These are phyloP conservation scores for Gaertneriomyces semiglobifer DNA, from an alignment of 192 early-diverging fungal species.

Conservation along the genomic window DNA sequence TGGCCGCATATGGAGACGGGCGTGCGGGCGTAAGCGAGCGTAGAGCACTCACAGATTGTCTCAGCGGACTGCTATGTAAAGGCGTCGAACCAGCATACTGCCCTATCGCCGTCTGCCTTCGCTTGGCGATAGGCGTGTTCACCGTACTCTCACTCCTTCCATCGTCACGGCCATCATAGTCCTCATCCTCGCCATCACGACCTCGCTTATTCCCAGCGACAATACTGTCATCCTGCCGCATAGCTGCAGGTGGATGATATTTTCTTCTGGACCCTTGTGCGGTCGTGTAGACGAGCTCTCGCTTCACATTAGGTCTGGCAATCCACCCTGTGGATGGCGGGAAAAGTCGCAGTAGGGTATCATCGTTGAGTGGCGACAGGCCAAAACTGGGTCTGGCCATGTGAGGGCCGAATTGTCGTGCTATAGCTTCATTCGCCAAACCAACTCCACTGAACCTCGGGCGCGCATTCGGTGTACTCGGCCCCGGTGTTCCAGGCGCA, in stretches of 20 bases:
- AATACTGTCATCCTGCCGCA: constrained; percentile 16
- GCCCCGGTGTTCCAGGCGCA: no score
- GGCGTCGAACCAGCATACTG: background rate
- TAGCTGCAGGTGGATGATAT: background rate
- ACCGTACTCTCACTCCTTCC: background rate
- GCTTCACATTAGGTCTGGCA: constrained; percentile 12
- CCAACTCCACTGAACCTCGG: no score
- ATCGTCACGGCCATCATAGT: background rate
- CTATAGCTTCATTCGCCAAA: no score
- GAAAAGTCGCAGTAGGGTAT: no score
- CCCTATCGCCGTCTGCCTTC: constrained; percentile 5
- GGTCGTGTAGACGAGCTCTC: constrained; percentile 8
- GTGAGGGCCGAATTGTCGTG: no score
- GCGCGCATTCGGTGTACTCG: no score
- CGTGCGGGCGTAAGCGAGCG: background rate
- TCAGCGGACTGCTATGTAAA: background rate
- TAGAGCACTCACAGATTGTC: background rate
- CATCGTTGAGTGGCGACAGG: no score
- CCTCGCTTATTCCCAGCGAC: constrained; percentile 22
- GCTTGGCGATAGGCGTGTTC: constrained; percentile 5
- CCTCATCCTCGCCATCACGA: constrained; percentile 7
- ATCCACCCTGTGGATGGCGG: constrained; percentile 11
- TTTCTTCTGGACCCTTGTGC: constrained; percentile 10
- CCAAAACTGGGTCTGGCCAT: no score
- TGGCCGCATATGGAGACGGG: background rate